Base-by-base conservation (phyloP, 2,329 filamentous ascomycete species). In the Setomelanomma holmii region DNA sequence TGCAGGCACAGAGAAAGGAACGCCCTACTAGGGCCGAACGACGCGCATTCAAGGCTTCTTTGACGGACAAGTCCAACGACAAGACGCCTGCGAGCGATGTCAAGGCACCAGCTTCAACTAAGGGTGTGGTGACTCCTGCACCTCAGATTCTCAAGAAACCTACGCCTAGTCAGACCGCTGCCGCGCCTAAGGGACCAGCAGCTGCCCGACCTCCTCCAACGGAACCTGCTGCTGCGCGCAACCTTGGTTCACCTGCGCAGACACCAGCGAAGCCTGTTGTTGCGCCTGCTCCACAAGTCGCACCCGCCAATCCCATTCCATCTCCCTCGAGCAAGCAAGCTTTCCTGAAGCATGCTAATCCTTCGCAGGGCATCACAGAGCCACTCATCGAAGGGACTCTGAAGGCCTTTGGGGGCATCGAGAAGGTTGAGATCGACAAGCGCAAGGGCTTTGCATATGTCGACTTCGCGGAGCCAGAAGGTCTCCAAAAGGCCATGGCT, bases 371-470 rank as follows among this genome's bases (percentile, higher is more conserved):
- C 12, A 90, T 97, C 40, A 97, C 91, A 0, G 93, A 97, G 68
- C 79, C 88, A 0, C 76, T 92, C 0, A 84, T 98, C 1, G 87
- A 89, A 64, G 84, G 89, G 61, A 87, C 89, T 1, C 86, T 98
- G 69, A 82, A 87, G 39, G 75, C 78, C 0, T 96, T 91, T 63
- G 93, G 93, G 1, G 74, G 84, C 1, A 84, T 97, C 40, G 85
- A 85, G 0, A 89, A 86, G 60, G 90, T 96, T 16, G 93, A 97
- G 65, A 93, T 98, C 47, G 93, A 98, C 71, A 93, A 92, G 74
- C 89, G 93, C 67, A 97, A 97, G 74, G 92, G 92, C 0, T 96
- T 96, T 66, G 93, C 92, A 2, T 96, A 97, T 71, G 88, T 96
- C 34, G 90, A 96, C 58, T 98, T 97, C 76, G 83, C 84, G 8